These are phyloP conservation scores for Caryopteris hybrid DNA, from an alignment of 305 asterid genomes.

Conservation along the genomic window DNA sequence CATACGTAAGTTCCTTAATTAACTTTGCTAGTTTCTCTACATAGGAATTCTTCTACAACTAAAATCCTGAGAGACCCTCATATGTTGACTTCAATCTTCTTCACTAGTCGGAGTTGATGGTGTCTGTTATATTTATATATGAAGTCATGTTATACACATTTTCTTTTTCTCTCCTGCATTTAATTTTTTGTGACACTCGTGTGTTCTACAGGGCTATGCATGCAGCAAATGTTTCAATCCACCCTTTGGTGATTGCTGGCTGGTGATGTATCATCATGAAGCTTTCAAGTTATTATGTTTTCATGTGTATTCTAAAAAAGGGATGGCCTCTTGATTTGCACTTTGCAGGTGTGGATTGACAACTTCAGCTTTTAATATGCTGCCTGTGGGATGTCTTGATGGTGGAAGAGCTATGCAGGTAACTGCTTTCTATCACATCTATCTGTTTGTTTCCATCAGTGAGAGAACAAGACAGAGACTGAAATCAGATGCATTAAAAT, in stretches of 20 bases:
- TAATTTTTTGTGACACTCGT: constrained; percentile 10
- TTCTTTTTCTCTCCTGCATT: neutral
- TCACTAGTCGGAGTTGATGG: neutral
- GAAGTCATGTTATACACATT: neutral
- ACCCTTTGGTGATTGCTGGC: constrained; percentile 95
- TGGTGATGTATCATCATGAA: constrained; percentile 47
- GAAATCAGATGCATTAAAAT: neutral
- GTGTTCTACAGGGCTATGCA: constrained; percentile 63
- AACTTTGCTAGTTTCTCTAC: constrained; percentile 1
- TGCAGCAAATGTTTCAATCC: constrained; percentile 74
- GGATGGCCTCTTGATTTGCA: neutral
- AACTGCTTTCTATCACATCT: constrained; percentile 1
- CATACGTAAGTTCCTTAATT: constrained; percentile 48
- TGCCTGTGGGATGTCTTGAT: constrained; percentile 96
- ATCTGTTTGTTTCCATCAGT: neutral
- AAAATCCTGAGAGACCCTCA: neutral
- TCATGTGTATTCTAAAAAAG: constrained; percentile 12
- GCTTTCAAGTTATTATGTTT: constrained; percentile 8
- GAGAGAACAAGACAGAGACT: neutral
- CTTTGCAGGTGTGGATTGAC: constrained; percentile 84
- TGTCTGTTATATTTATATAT: neutral
- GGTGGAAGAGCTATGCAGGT: constrained; percentile 99
- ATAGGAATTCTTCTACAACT: neutral
- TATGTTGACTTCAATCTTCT: neutral
- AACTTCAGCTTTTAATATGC: constrained; percentile 90